Percentiles rank a stretch among this genome's conserved stretches.
Evolutionary conservation across 129 eudicot species (phyloP).

Genomic region (Sambucus nigra): DNA sequence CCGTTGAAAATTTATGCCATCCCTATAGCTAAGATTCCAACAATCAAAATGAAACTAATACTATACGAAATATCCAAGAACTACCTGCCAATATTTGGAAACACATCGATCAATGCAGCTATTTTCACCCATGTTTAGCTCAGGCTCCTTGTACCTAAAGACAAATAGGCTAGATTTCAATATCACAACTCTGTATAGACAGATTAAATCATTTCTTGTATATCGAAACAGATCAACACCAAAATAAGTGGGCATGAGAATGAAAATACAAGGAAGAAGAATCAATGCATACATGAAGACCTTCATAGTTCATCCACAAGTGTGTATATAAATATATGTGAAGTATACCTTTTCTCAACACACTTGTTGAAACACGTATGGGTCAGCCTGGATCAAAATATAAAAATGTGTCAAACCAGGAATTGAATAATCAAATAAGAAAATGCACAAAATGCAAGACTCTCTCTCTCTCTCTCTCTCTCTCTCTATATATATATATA

Average conservation of each 20-base stretch:
- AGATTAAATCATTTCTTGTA: too few species aligned
- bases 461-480: too few species aligned
- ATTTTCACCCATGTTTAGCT: conserved; percentile 82
- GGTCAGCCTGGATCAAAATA: conserved; percentile 60
- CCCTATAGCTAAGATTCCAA: neutral
- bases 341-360: conserved; percentile 47
- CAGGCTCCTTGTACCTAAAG: conserved; percentile 78
- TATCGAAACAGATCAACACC: neutral
- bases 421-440: neutral
- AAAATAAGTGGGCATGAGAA: neutral
- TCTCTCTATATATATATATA: too few species aligned
- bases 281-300: neutral
- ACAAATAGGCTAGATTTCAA: conserved; percentile 8
- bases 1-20: too few species aligned
- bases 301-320: neutral
- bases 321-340: neutral
- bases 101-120: conserved; percentile 92
- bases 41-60: neutral
- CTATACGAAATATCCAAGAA: neutral
- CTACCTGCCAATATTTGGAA: conserved; percentile 88
- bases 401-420: conserved; percentile 2
- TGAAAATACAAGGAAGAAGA: neutral
- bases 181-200: neutral
- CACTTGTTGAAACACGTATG: conserved; percentile 80
- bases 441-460: neutral